Conservation (phyloP, 371 early-diverging fungal species). For the Lichtheimia ramosa region DNA sequence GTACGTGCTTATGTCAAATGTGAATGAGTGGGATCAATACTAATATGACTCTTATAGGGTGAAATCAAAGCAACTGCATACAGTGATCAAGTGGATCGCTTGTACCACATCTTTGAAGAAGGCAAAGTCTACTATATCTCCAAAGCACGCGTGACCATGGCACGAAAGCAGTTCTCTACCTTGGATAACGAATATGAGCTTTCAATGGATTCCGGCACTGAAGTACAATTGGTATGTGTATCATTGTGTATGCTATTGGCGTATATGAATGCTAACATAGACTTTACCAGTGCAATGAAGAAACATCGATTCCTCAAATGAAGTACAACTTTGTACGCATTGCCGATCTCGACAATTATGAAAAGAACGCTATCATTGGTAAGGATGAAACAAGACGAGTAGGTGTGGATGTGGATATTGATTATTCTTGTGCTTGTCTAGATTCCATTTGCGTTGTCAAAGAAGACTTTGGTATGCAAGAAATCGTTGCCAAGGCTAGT, state of each 20-base stretch:
- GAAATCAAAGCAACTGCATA: conserved; percentile 93
- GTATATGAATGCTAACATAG: not conserved
- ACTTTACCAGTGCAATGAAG: conserved; percentile 58
- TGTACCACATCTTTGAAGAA: conserved; percentile 73
- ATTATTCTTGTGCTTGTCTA: conserved; percentile 7
- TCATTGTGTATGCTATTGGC: not conserved
- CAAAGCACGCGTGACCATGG: conserved; percentile 80
- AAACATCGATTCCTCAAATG: conserved; percentile 63
- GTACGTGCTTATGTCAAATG: conserved; percentile 32
- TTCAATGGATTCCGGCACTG: conserved; percentile 68
- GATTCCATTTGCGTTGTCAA: conserved; percentile 87
- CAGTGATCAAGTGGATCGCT: conserved; percentile 74
- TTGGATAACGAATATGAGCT: conserved; percentile 94
- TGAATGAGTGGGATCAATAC: not conserved
- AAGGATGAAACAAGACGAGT: conserved; percentile 10
- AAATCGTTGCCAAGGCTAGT: conserved; percentile 70
- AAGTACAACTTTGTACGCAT: conserved; percentile 72
- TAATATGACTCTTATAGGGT: conserved; percentile 47
- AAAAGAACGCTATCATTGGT: conserved; percentile 72
- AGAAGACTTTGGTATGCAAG: conserved; percentile 58
- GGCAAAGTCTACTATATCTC: conserved; percentile 87
- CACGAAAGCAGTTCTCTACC: conserved; percentile 83
- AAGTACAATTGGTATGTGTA: conserved; percentile 57
- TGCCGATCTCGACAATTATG: conserved; percentile 56
- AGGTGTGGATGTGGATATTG: not conserved